phyloP scores from a whole-genome alignment of 2,329 filamentous ascomycete genomes.

The Cladophialophora exuberans region DNA sequence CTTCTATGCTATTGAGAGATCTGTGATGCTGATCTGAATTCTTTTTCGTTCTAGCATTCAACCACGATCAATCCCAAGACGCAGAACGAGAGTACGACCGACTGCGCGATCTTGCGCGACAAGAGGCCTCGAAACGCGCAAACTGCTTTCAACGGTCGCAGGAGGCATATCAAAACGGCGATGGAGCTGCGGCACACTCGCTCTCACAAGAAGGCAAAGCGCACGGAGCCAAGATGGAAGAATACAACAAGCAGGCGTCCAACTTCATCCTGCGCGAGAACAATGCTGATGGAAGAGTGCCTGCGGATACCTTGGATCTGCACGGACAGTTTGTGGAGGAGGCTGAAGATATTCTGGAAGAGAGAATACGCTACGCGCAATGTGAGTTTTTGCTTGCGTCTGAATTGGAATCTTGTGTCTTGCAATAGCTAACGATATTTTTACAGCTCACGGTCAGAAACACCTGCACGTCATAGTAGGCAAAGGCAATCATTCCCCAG shows the following conservation, averaged over 20 bases:
- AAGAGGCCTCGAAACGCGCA: constrained; percentile 77
- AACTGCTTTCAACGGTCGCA: constrained; percentile 78
- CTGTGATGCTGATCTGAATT: neutral
- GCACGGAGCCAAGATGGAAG: constrained; percentile 81
- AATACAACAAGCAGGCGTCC: constrained; percentile 87
- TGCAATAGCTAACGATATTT: no score
- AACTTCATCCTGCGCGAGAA: constrained; percentile 96
- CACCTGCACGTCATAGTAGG: constrained; percentile 96
- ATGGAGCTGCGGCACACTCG: constrained; percentile 80
- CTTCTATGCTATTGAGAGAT: neutral
- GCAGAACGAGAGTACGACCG: constrained; percentile 90
- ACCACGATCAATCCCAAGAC: constrained; percentile 67
- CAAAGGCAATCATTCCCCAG: constrained; percentile 83
- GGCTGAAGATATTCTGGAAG: constrained; percentile 85
- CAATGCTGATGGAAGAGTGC: constrained; percentile 76
- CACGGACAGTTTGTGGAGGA: constrained; percentile 95
- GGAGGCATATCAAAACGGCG: constrained; percentile 79
- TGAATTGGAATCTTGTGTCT: no score
- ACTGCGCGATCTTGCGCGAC: constrained; percentile 78
- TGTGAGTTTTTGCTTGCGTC: no score
- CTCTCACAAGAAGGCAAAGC: constrained; percentile 83
- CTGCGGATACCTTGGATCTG: constrained; percentile 84
- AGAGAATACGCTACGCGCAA: constrained; percentile 79
- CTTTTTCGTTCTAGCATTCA: constrained; percentile 65
- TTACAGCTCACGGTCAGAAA: constrained; percentile 71